phyloP scores from a whole-genome alignment of 2,329 filamentous ascomycete genomes.

The Corynespora cassiicola region DNA sequence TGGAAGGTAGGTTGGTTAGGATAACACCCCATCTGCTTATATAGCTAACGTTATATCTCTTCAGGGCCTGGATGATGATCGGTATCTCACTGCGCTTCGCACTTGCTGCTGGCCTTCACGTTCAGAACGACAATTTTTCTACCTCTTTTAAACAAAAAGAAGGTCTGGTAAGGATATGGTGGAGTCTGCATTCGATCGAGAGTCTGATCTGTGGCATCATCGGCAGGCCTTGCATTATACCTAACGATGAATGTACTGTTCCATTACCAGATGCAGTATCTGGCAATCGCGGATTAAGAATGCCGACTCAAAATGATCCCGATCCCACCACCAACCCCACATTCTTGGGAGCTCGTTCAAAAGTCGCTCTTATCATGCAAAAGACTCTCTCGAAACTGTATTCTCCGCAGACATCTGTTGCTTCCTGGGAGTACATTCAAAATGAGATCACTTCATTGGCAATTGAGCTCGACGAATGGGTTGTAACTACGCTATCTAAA shows the following conservation, averaged over 20 bases:
- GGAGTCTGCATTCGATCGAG: slow-evolving; percentile 44
- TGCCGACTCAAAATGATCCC: no score
- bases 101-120: slow-evolving; percentile 43
- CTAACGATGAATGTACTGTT: no score
- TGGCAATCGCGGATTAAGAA: slow-evolving; percentile 24
- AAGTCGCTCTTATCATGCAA: slow-evolving; percentile 20
- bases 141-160: slow-evolving; percentile 29
- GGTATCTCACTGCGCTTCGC: slow-evolving; percentile 44
- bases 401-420: slow-evolving; percentile 33
- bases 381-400: slow-evolving; percentile 33
- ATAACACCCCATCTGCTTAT: background rate
- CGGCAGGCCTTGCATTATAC: slow-evolving; percentile 41
- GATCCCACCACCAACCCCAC: no score
- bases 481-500: no score
- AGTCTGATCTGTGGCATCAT: slow-evolving; percentile 39
- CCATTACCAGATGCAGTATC: slow-evolving; percentile 10
- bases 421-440: slow-evolving; percentile 42
- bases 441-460: slow-evolving; percentile 29
- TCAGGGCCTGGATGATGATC: slow-evolving; percentile 45
- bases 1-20: slow-evolving; percentile 25
- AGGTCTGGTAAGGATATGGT: slow-evolving; percentile 43
- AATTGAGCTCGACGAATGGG: slow-evolving; percentile 36
- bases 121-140: slow-evolving; percentile 35
- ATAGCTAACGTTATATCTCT: slow-evolving; percentile 16
- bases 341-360: slow-evolving; percentile 15